Base-by-base conservation (phyloP, 2,329 filamentous ascomycete species). In the Simplicillium aogashimaense region DNA sequence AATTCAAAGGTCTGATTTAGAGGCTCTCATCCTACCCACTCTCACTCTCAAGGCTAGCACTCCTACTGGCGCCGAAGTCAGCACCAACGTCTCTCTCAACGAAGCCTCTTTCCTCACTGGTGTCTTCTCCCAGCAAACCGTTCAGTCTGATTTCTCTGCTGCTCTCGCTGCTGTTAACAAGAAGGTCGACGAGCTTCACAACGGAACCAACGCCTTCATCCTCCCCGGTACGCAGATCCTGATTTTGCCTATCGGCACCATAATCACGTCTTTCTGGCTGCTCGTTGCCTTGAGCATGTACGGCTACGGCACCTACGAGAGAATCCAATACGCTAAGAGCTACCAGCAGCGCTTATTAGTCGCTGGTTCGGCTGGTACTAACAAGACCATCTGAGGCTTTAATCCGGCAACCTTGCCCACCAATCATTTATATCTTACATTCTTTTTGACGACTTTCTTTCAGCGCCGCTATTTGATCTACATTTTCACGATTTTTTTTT, bases 31-130 rank as follows among this genome's bases (percentile, higher is more conserved):
- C 46, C 75, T 83, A 56, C 83, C 83, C 7, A 67, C 66, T n/a
- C 74, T 88, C 43, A 78, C 76, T 13, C 71, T 88, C 36, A 71
- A 73, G 11, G 82, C 71, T n/a, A 65, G 60, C 32, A 74, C 71
- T 49, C 40, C 65, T 20, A 57, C 60, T 12, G 76, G 76, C 45
- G 54, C 65, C 50, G 57, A 61, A 1, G 66, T 85, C 43, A 71
- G 64, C 51, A 81, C 81, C 37, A 78, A 75, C 29, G 74, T 87
- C 38, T 81, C 81, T 9, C 72, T 76, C 44, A 79, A 81, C 58
- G 79, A 86, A 56, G 81, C 83, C 13, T 72, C 75, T 7, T 88
- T 87, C 50, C 72, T 86, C 31, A 74, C 73, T 12, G 83, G 83
- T 38, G 72, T 83, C 50, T 87, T 87, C 59, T 74, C 81, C 40